These are phyloP conservation scores for Grigorovia transvaalensis DNA, from an alignment of 805 yeast genomes.

Conservation along the genomic window DNA sequence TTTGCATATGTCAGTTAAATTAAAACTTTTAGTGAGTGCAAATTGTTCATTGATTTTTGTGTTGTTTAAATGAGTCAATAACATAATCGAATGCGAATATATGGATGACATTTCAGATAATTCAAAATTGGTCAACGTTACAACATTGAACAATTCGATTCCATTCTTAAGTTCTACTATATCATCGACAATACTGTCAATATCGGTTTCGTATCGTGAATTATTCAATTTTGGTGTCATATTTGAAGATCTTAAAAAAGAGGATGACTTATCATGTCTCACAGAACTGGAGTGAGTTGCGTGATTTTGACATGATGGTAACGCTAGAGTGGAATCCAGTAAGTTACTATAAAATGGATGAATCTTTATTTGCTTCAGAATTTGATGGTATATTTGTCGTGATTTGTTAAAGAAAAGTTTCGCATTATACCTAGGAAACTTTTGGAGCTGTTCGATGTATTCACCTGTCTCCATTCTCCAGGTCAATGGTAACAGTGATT, in stretches of 20 bases:
- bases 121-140: constrained; percentile 11
- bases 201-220: constrained; percentile 11
- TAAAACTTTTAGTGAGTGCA: constrained; percentile 6
- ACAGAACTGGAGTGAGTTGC: not conserved
- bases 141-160: constrained; percentile 10
- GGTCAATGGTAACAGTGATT: constrained; percentile 10
- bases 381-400: constrained; percentile 23
- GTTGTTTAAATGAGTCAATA: constrained; percentile 14
- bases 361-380: constrained; percentile 25
- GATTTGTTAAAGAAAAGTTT: constrained; percentile 25
- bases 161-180: constrained; percentile 8
- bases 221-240: constrained; percentile 24
- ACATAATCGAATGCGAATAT: constrained; percentile 13
- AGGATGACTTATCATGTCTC: no score
- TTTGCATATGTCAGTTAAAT: constrained; percentile 15
- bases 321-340: constrained; percentile 40
- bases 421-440: constrained; percentile 12
- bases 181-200: constrained; percentile 19
- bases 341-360: constrained; percentile 43
- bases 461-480: constrained; percentile 20
- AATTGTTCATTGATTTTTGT: not conserved
- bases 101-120: constrained; percentile 12
- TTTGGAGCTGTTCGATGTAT: constrained; percentile 5
- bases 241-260: constrained; percentile 24
- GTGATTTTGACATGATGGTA: constrained; percentile 23